Conservation (phyloP, 257 asterid species). For the Solanum gandarillasii region DNA sequence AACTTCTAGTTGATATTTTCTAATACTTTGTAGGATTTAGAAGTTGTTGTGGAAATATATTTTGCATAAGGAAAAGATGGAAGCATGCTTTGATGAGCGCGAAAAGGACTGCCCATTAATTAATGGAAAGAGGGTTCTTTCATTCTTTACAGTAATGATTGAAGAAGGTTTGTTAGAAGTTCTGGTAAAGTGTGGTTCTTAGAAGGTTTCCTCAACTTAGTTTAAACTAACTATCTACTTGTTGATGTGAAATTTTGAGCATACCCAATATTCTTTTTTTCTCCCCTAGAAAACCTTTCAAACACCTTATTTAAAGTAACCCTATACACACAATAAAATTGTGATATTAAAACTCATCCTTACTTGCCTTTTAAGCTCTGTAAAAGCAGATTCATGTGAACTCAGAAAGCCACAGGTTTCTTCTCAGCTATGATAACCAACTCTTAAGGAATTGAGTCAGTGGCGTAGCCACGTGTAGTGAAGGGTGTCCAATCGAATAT, state of each 20-base stretch:
- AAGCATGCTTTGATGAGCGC: not conserved
- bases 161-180: not conserved
- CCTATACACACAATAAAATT: not conserved
- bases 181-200: not conserved
- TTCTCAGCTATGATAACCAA: not conserved
- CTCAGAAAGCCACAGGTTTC: not conserved
- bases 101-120: not conserved
- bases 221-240: not conserved
- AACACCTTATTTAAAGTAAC: not conserved
- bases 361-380: not conserved
- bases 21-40: not conserved
- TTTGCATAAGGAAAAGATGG: not conserved
- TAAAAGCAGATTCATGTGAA: not conserved
- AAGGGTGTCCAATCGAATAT: not conserved
- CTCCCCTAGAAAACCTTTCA: not conserved
- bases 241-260: not conserved
- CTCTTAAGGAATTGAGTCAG: not conserved
- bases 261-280: not conserved
- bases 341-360: not conserved
- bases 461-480: not conserved
- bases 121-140: not conserved
- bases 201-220: not conserved
- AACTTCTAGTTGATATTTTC: not conserved
- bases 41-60: not conserved
- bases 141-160: slow-evolving; percentile 17